Percentiles rank a stretch among this genome's conserved stretches.
Conservation (phyloP, 2,329 filamentous ascomycete genomes). For the Arthrobotrys sphaeroides region DNA sequence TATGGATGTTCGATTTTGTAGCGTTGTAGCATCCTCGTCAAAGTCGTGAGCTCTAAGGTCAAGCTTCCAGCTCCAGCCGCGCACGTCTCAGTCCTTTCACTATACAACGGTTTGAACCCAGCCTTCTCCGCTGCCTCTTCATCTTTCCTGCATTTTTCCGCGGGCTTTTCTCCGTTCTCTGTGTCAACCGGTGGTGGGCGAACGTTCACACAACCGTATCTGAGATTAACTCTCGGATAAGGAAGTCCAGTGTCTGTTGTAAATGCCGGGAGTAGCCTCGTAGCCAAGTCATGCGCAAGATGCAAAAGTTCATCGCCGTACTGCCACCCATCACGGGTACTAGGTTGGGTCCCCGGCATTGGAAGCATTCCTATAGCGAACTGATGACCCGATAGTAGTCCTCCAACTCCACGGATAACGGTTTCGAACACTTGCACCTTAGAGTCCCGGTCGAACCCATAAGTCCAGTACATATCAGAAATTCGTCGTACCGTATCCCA, state of each 20-base stretch:
- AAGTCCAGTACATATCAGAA: conserved; percentile 63
- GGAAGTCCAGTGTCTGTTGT: conserved; percentile 84
- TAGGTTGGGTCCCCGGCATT: conserved; percentile 80
- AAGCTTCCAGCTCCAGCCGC: conserved; percentile 96
- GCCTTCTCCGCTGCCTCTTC: conserved; percentile 40
- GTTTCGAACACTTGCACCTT: conserved; percentile 99
- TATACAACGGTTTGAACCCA: conserved; percentile 52
- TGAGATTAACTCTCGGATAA: conserved; percentile 91
- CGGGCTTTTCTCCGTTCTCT: conserved; percentile 65
- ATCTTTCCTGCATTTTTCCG: conserved; percentile 52
- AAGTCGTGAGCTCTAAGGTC: conserved; percentile 88
- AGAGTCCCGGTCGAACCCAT: conserved; percentile 92
- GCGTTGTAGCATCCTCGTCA: conserved; percentile 88
- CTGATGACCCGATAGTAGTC: conserved; percentile 88
- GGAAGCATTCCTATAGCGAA: conserved; percentile 92
- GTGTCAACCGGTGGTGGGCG: conserved; percentile 69
- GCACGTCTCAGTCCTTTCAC: conserved; percentile 93
- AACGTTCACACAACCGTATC: conserved; percentile 77
- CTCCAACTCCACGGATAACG: conserved; percentile 90
- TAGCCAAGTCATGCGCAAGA: conserved; percentile 85
- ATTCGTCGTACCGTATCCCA: conserved; percentile 64
- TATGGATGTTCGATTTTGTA: conserved; percentile 30
- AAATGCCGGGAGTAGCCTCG: conserved; percentile 88
- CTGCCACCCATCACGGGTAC: conserved; percentile 66
- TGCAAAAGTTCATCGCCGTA: conserved; percentile 91